Conservation (phyloP, 768 basidiomycete genomes). For the Tephrocybe rancida region DNA sequence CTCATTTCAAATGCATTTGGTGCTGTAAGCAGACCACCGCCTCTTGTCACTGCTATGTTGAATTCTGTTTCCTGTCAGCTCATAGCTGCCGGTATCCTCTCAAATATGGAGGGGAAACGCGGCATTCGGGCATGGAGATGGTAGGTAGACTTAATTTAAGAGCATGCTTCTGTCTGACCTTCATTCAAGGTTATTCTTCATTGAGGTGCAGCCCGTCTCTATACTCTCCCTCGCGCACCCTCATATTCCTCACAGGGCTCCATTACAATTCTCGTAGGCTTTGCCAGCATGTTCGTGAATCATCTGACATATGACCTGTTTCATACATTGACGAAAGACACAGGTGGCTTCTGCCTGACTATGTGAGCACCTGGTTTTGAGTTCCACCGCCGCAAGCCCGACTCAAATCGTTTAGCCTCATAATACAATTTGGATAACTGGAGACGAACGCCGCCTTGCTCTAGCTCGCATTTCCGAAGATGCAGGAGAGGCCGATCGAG, state of each 20-base stretch:
- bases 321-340: not conserved
- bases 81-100: slow-evolving; percentile 76
- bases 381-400: not conserved
- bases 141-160: slow-evolving; percentile 30
- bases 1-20: slow-evolving; percentile 72
- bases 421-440: slow-evolving; percentile 62
- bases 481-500: slow-evolving; percentile 66
- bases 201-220: slow-evolving; percentile 45
- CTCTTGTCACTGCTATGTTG: not conserved
- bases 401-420: slow-evolving; percentile 40
- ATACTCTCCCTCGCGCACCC: not conserved
- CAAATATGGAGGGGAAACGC: slow-evolving; percentile 65
- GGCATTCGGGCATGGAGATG: slow-evolving; percentile 76
- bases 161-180: not conserved
- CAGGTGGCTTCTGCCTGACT: slow-evolving; percentile 63
- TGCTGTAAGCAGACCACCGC: slow-evolving; percentile 39
- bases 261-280: slow-evolving; percentile 61
- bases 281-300: slow-evolving; percentile 49
- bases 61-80: slow-evolving; percentile 36
- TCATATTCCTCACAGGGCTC: slow-evolving; percentile 45
- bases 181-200: slow-evolving; percentile 61
- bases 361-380: slow-evolving; percentile 34
- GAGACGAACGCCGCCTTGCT: slow-evolving; percentile 55
- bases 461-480: slow-evolving; percentile 70
- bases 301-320: not conserved